Evolutionary conservation across 2,329 filamentous ascomycete species (phyloP).

Genomic region (Coniochaeta sp.): DNA sequence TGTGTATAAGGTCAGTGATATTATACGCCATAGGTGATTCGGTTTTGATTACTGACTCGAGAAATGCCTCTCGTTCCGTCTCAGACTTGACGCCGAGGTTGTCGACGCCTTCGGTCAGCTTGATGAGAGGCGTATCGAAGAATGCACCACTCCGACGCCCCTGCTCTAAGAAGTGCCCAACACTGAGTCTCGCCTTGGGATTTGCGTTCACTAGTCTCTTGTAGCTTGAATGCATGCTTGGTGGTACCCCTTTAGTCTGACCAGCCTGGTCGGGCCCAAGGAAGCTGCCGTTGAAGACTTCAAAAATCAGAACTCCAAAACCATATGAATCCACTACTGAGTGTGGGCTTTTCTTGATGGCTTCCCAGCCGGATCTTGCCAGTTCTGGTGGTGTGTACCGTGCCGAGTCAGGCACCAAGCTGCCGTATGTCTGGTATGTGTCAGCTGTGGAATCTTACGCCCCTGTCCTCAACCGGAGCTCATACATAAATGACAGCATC

Average conservation of each 20-base stretch:
- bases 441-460: slow-evolving; percentile 10
- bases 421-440: slow-evolving; percentile 64
- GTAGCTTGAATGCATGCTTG: slow-evolving; percentile 84
- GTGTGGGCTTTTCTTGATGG: slow-evolving; percentile 74
- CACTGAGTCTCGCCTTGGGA: slow-evolving; percentile 78
- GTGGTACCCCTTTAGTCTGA: slow-evolving; percentile 79
- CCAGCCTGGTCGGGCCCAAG: slow-evolving; percentile 69
- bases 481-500: slow-evolving; percentile 81
- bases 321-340: slow-evolving; percentile 82
- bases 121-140: slow-evolving; percentile 88
- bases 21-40: slow-evolving; percentile 12
- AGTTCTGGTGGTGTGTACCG: slow-evolving; percentile 86
- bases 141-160: slow-evolving; percentile 76
- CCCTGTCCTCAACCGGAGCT: neutral
- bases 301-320: slow-evolving; percentile 76
- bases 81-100: slow-evolving; percentile 84
- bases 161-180: slow-evolving; percentile 83
- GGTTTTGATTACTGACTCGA: slow-evolving; percentile 43
- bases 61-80: slow-evolving; percentile 74
- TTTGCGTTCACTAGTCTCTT: slow-evolving; percentile 83
- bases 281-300: slow-evolving; percentile 86
- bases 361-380: slow-evolving; percentile 81
- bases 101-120: slow-evolving; percentile 86
- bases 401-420: slow-evolving; percentile 74
- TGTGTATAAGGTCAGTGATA: slow-evolving; percentile 14